Evolutionary conservation across 306 rosid species (phyloP), one percentile per base, ranked within the genome.

Genomic region (Spatholobus suberectus): DNA sequence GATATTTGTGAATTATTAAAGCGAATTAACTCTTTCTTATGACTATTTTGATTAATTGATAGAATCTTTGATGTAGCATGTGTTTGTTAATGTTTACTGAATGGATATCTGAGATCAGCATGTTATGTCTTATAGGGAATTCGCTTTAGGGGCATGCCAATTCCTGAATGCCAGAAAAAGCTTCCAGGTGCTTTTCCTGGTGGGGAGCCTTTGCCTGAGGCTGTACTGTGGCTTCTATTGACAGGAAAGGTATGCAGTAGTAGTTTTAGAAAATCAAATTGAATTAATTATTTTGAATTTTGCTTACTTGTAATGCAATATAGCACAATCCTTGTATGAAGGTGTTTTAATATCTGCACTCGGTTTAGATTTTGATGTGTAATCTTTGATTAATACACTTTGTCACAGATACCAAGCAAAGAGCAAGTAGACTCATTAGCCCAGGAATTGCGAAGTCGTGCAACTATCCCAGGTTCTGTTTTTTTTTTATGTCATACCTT

Each of bases 131-230:
- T 83, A 7, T 85, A 96, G 99, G 99, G 99, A 47, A 96, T 96
- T 89, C 98, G 98, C 70, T 94, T 96, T 78, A 88, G 99, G 86
- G 92, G 91, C 57, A 79, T 96, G 89, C 43, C 99, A 57, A 91
- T 96, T 82, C 99, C 97, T 29, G 99, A 96, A 55, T 94, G 98
- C 82, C 99, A 96, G 86, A 92, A 96, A 51, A 54, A 85, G 55
- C 90, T 96, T 73, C 98, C 99, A 29, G 95, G 90, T 84, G 98
- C 96, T 62, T 72, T 79, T 81, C 90, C 98, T 73, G 97, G 89
- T 78, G 99, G 99, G 77, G 99, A 96, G 86, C 99, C 99, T 47
- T 80, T 96, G 88, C 99, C 98, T 11, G 99, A 96, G 90, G 92
- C 94, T 81, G 87, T 94, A 76, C 89, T 96, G 14, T 96, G 99